phyloP scores from a whole-genome alignment of 2,329 filamentous ascomycete species.

The Tolypocladium pustulatum region DNA sequence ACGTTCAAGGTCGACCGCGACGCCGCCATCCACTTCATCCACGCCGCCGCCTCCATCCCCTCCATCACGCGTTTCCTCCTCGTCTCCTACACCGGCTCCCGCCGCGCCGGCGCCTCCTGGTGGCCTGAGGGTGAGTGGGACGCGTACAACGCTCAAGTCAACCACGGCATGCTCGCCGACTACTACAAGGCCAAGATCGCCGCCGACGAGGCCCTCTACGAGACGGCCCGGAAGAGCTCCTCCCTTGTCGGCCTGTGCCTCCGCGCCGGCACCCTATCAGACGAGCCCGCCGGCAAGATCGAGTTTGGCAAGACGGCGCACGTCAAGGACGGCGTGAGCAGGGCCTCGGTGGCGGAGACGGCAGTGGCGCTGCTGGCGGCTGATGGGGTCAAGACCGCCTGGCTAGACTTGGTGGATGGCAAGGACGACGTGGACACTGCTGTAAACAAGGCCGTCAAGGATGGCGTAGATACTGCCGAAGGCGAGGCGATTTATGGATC shows the following conservation, averaged over 20 bases:
- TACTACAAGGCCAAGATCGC: conserved; percentile 53
- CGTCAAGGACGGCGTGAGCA: conserved; percentile 31
- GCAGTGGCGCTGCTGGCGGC: conserved; percentile 44
- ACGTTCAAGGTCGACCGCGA: conserved; percentile 52
- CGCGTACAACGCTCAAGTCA: conserved; percentile 29
- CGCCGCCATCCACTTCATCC: conserved; percentile 52
- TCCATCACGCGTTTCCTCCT: conserved; percentile 52
- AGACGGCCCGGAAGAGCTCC: conserved; percentile 28
- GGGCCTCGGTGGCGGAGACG: conserved; percentile 50
- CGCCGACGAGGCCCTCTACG: conserved; percentile 47
- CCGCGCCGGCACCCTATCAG: conserved; percentile 39
- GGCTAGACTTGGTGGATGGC: conserved; percentile 46
- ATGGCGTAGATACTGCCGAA: conserved; percentile 40
- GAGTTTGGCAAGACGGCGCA: conserved; percentile 34
- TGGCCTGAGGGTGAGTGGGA: conserved; percentile 41
- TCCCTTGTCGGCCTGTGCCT: conserved; percentile 41
- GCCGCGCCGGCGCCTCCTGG: conserved; percentile 42
- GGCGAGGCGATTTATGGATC: conserved; percentile 32
- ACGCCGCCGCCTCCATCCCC: conserved; percentile 43
- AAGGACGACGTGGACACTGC: conserved; percentile 35
- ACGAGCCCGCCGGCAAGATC: conserved; percentile 36
- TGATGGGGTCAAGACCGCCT: conserved; percentile 34
- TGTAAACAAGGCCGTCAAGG: conserved; percentile 36
- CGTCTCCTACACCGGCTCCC: conserved; percentile 49
- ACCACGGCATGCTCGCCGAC: conserved; percentile 29